Evolutionary conservation across 768 basidiomycete species (phyloP), one percentile per base, ranked within the genome.

Genomic region (Glaciozyma antarctica): DNA sequence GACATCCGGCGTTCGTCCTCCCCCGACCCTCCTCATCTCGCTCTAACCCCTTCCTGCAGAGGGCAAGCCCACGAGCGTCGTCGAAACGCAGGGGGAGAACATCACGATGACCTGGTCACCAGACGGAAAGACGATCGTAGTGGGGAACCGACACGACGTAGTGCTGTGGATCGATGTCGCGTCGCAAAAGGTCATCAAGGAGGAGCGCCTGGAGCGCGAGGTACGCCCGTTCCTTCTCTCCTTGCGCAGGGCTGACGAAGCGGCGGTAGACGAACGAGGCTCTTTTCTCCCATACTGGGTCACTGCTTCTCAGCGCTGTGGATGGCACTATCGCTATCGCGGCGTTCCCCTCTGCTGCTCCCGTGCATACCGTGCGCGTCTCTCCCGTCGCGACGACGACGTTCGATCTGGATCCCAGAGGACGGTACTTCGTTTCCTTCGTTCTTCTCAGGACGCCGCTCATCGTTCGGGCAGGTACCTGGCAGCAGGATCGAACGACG

Each of bases 71-170:
- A 72, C 71, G 7, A 61, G 62, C 13, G 44, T 61, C 3, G 24
- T 72, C 32, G 63, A 70, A 28, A 72, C 69, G 3, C 16, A 48
- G 24, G 71, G 71, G 24, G 60, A 63, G 26, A 73, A 72, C 63
- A 68, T 73, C 67, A 66, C 64, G 34, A 63, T 73, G 58, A 47
- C 67, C 2, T 70, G 69, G 65, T 71, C 69, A 1, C 71, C 73
- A 1, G 66, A 73, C 45, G 73, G 73, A 1, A 53, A 67, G 53
- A 51, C 63, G 24, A 57, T 73, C 30, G 65, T 69, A 3, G 45
- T 70, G 22, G 69, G 71, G 8, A 70, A 70, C 61, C 17, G 60
- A 21, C 44, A 34, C 2, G 73, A 73, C 52, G 10, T 45, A 1
- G 52, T 72, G 12, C 21, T 65, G 4, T 69, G 63, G 59, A 61